A percentile compares a stretch with the other conserved stretches of the same genome.
These are phyloP conservation scores for Asparagopsis taxiformis DNA, from an alignment of 31 red algal species.

Conservation along the genomic window DNA sequence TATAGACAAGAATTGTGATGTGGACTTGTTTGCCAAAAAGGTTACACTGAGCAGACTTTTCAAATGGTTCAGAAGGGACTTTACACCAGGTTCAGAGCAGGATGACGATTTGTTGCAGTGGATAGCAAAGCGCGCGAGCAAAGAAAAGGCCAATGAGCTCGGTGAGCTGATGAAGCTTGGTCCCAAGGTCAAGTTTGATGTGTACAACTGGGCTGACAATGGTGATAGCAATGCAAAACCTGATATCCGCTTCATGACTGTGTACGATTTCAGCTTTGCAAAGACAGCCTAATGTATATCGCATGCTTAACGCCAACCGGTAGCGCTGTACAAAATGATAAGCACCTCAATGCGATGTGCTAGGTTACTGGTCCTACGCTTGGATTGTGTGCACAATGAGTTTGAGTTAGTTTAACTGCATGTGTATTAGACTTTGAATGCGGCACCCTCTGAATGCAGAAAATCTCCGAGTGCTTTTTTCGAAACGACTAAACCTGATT, in stretches of 20 bases:
- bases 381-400: no score
- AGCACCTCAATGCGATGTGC: no score
- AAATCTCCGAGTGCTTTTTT: slow-evolving; percentile 32
- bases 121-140: slow-evolving; percentile 50
- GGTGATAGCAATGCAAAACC: slow-evolving; percentile 63
- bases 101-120: slow-evolving; percentile 56
- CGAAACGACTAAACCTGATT: slow-evolving; percentile 21
- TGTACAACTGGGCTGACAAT: slow-evolving; percentile 80
- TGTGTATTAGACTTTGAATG: no score
- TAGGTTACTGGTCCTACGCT: no score
- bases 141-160: slow-evolving; percentile 12
- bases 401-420: no score
- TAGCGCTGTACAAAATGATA: background rate
- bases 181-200: slow-evolving; percentile 51
- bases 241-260: slow-evolving; percentile 64
- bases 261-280: slow-evolving; percentile 75
- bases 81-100: slow-evolving; percentile 45
- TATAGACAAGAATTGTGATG: slow-evolving; percentile 66
- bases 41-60: slow-evolving; percentile 68
- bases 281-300: slow-evolving; percentile 31
- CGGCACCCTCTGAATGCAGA: slow-evolving; percentile 38
- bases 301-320: background rate
- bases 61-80: slow-evolving; percentile 80
- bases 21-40: slow-evolving; percentile 16
- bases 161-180: slow-evolving; percentile 14